Base-by-base conservation (phyloP, 164 flowering plant species). In the Vitis amurensis region DNA sequence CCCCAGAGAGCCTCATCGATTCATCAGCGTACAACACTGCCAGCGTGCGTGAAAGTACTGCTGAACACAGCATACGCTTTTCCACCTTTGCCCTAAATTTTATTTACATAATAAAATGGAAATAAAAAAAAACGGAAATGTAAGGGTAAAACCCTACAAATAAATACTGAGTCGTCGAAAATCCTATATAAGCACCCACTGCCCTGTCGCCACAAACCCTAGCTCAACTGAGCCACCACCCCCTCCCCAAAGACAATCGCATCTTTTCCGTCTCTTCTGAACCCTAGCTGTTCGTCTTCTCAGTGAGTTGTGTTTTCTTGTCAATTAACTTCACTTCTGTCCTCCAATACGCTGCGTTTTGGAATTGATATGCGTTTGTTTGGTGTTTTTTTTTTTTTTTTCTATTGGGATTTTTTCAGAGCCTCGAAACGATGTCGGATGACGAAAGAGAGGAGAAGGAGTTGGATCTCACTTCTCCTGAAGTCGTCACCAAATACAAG, bases 401-500 rank as follows among this genome's bases (percentile, higher is more conserved):
- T 3, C 7, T 51, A 1, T 29, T 12, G 30, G 16, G 23, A 31
- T 8, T 10, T 63, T 29, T 60, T 50, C 9, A 11, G 23, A 68
- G 67, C 61, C 51, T 50, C 11, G 55, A 59, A 59, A 80, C 67
- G 61, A 89, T 89, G 94, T 93, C 98, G 63, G 98, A 93, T 82
- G 98, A 93, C 2, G 97, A 91, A 70, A 82, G 83, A 51, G 92
- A 88, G 75, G 97, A 91, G 94, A 84, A 78, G 84, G 96, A 91
- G 96, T 70, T 91, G 80, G 98, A 93, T 89, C 98, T 93, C 79
- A 59, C 86, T 53, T 85, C 91, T 73, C 87, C 91, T 64, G 96
- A 90, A 64, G 98, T 93, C 31, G 98, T 93, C 68, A 91, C 93
- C 73, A 93, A 93, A 72, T 93, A 93, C 87, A 93, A 93, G 75